Base-by-base conservation (phyloP, 2,329 filamentous ascomycete genomes). In the Trichothecium roseum region DNA sequence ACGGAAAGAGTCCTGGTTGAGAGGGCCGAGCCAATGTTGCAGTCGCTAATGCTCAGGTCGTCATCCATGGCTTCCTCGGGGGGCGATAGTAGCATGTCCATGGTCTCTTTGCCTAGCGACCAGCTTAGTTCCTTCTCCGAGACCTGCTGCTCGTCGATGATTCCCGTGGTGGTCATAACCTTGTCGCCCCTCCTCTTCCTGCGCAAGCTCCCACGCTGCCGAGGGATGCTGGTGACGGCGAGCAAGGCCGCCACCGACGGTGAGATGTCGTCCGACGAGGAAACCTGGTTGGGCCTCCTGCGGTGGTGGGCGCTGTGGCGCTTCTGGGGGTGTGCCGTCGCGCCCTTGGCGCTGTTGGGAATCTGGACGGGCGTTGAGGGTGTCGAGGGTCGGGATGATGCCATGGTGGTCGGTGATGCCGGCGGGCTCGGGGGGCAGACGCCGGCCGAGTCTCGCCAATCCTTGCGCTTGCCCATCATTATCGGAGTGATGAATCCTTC, bases 141-240 rank as follows among this genome's bases (percentile, higher is more conserved):
- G 8, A 69, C 64, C 31, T 68, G 65, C 10, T 68, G 68, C 35
- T 67, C 63, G 43, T 65, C 62, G 12, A 76, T 63, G 34, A 76
- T 67, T 6, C 69, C 69, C 38, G 74, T 69, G 9, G 76, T 66
- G 0, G 71, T 74, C 57, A 78, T 37, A 8, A 39, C 36, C 37
- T 49, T 50, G 14, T 50, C 47, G 9, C 42, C 39, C 29, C 44
- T 40, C 27, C 47, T 51, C 18, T 50, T 48, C 27, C 47, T 59
- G 26, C 57, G 52, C 18, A 55, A 51, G 8, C 18, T 18, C 37
- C 57, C 64, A 18, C 44, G 64, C 55, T 34, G 67, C 54, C 44
- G 62, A 3, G 72, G 76, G 34, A 81, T 81, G 41, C 65, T 69
- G 20, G 76, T 81, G 36, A 76, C 62, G 22, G 76, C 76, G 24